Conservation (phyloP, 108 stramenopile species). For the Pseudonitzschia delicatissima region DNA sequence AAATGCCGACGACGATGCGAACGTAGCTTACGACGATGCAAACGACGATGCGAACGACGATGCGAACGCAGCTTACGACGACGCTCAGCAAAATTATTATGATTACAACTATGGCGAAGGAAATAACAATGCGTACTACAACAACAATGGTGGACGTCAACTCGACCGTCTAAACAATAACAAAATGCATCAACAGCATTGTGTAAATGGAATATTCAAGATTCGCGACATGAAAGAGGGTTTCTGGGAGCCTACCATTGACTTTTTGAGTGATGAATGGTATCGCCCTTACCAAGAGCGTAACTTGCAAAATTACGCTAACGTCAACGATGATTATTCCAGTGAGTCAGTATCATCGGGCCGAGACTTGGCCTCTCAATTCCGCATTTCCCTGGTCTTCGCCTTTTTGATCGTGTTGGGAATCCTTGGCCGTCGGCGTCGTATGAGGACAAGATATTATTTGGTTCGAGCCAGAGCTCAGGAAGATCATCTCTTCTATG, state of each 20-base stretch:
- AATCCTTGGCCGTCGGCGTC: conserved; percentile 69
- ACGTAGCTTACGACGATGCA: conserved; percentile 7
- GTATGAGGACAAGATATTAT: conserved; percentile 80
- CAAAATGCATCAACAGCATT: conserved; percentile 37
- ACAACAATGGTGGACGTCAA: conserved; percentile 15
- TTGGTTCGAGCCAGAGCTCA: conserved; percentile 68
- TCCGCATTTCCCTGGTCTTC: conserved; percentile 51
- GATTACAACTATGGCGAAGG: background rate
- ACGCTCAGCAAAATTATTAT: background rate
- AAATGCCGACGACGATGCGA: conserved; percentile 11
- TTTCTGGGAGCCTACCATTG: conserved; percentile 58
- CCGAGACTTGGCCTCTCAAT: conserved; percentile 38
- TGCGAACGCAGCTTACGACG: background rate
- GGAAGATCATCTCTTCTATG: conserved; percentile 84
- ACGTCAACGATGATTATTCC: background rate
- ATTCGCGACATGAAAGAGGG: conserved; percentile 64
- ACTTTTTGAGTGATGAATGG: conserved; percentile 49
- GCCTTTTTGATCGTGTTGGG: conserved; percentile 72
- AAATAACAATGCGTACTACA: conserved; percentile 10
- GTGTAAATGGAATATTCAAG: conserved; percentile 70
- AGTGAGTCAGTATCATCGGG: background rate
- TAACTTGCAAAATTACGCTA: conserved; percentile 12
- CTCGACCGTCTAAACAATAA: background rate
- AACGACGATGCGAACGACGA: conserved; percentile 7
- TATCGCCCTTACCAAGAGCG: conserved; percentile 16